Percentiles rank a stretch among this genome's conserved stretches.
Conservation (phyloP, 2,329 filamentous ascomycete species). For the Sodiomyces alkalinus region DNA sequence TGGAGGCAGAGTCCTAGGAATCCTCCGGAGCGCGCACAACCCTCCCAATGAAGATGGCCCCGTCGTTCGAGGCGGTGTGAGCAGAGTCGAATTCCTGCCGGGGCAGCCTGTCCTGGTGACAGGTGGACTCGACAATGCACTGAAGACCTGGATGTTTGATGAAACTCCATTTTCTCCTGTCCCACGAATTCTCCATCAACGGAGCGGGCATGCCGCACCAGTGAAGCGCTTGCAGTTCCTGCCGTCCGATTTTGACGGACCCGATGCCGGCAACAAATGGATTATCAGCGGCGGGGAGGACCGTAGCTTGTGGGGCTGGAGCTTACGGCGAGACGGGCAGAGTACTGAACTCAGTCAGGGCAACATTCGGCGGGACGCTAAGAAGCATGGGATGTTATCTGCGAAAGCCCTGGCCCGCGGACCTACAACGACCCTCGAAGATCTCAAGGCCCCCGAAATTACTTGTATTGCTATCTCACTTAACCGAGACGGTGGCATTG, state of each 20-base stretch:
- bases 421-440: conserved; percentile 49
- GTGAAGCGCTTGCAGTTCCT: conserved; percentile 74
- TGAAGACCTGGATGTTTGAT: conserved; percentile 96
- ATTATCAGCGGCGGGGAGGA: conserved; percentile 79
- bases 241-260: conserved; percentile 76
- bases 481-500: conserved; percentile 90
- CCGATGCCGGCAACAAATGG: conserved; percentile 86
- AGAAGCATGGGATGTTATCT: conserved; percentile 64
- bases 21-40: conserved; percentile 78
- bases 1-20: conserved; percentile 72
- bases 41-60: conserved; percentile 43
- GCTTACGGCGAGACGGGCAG: conserved; percentile 84
- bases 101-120: conserved; percentile 85
- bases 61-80: conserved; percentile 60
- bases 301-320: conserved; percentile 91
- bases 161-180: conserved; percentile 77
- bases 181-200: conserved; percentile 69
- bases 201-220: conserved; percentile 79
- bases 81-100: conserved; percentile 73
- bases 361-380: conserved; percentile 72
- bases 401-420: conserved; percentile 40
- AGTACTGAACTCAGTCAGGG: conserved; percentile 90
- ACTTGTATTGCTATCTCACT: conserved; percentile 83
- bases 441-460: conserved; percentile 80
- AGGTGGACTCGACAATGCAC: conserved; percentile 80